A percentile compares a stretch with the other conserved stretches of the same genome.
Evolutionary conservation across 768 basidiomycete species (phyloP).

Genomic region (Boletales sp.): DNA sequence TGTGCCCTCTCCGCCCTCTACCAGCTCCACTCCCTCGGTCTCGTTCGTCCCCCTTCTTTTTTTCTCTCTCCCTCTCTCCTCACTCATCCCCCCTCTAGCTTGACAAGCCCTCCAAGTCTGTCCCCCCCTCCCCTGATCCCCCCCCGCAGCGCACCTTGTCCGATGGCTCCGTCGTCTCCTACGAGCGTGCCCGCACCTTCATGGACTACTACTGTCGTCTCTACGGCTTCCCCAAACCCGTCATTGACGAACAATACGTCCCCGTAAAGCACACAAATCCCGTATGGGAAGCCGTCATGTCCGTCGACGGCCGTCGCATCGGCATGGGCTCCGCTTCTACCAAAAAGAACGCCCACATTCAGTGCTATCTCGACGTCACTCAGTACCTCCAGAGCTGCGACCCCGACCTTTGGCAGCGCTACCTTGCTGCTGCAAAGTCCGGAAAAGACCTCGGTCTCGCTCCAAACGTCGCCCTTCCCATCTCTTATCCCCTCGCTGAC

Average conservation of each 20-base stretch:
- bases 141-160: conserved; percentile 41
- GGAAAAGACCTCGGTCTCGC: conserved; percentile 71
- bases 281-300: conserved; percentile 71
- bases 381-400: conserved; percentile 87
- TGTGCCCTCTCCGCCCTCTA: conserved; percentile 72
- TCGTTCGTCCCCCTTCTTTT: conserved; percentile 47
- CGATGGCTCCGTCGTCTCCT: conserved; percentile 59
- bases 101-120: conserved; percentile 27
- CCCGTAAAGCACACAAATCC: conserved; percentile 19
- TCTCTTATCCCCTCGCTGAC: conserved; percentile 61
- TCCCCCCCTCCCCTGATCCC: conserved; percentile 1
- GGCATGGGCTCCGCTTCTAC: conserved; percentile 66
- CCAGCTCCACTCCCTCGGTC: conserved; percentile 58
- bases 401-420: conserved; percentile 72
- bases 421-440: conserved; percentile 53
- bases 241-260: conserved; percentile 51
- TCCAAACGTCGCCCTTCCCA: conserved; percentile 62
- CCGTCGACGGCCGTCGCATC: conserved; percentile 73
- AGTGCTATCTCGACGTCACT: conserved; percentile 84
- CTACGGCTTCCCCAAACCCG: conserved; percentile 71
- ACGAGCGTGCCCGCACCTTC: conserved; percentile 78
- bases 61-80: neutral
- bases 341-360: conserved; percentile 70
- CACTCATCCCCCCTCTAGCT: conserved; percentile 18
- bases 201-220: conserved; percentile 93